Evolutionary conservation across 495 filamentous ascomycete genomes (phyloP).

Genomic region (Hypoxylon trugodes): DNA sequence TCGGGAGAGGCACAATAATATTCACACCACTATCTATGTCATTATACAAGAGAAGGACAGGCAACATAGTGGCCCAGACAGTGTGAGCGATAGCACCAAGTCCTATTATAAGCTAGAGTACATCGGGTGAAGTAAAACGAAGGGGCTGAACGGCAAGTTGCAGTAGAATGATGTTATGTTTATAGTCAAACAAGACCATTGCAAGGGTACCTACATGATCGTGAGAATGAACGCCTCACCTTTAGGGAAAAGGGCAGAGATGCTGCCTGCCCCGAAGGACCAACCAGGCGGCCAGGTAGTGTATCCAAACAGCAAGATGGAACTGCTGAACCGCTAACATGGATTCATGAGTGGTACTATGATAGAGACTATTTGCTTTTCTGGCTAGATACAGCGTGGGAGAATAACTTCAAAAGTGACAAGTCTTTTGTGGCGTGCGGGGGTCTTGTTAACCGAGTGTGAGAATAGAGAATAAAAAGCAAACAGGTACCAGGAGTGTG

Average conservation of each 20-base stretch:
- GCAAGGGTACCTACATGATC: not conserved
- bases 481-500: no score
- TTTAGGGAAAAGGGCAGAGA: not conserved
- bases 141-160: not conserved
- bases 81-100: no score
- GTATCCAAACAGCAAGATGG: not conserved
- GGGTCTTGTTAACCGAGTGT: not conserved
- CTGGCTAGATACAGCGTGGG: not conserved
- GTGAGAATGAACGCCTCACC: not conserved
- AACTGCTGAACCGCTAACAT: not conserved
- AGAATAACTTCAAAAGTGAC: not conserved
- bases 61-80: no score
- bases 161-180: not conserved
- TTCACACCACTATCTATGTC: no score
- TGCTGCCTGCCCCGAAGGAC: not conserved
- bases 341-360: not conserved
- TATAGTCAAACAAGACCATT: not conserved
- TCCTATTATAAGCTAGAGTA: no score
- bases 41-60: no score
- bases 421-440: conserved; percentile 5
- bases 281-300: not conserved
- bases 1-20: no score
- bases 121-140: no score
- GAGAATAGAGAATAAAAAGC: not conserved
- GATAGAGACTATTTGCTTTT: not conserved